phyloP scores from a whole-genome alignment of 2,329 filamentous ascomycete genomes.

The Lomentospora prolificans region DNA sequence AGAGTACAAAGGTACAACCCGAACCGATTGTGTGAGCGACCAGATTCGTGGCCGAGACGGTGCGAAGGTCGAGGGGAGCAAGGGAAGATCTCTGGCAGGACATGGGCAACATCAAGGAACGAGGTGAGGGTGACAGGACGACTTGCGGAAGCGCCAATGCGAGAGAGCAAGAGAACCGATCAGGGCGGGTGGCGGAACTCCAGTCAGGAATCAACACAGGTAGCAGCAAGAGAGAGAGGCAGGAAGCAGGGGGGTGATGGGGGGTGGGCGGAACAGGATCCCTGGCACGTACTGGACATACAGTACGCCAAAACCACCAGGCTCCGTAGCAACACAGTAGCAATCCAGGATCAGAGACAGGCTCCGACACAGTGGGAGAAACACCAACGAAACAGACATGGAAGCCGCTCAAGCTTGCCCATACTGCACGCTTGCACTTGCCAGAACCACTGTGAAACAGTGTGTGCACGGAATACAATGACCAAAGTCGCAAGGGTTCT shows the following conservation, averaged over 20 bases:
- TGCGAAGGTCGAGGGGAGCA: not conserved
- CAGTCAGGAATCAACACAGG: not conserved
- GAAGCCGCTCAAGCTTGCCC: not conserved
- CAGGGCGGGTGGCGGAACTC: not conserved
- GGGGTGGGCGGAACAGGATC: conserved; percentile 1
- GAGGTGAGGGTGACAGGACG: too few relatives aligned
- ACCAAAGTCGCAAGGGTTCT: not conserved
- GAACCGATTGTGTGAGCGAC: not conserved
- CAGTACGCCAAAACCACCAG: not conserved
- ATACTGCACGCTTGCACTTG: not conserved
- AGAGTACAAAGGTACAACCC: not conserved
- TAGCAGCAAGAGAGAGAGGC: not conserved
- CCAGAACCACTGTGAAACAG: not conserved
- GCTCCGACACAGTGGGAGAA: conserved; percentile 8
- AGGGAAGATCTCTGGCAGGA: not conserved
- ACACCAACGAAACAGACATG: conserved; percentile 8
- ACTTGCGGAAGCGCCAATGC: not conserved
- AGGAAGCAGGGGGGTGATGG: not conserved
- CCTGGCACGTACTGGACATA: not conserved
- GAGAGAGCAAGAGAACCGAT: not conserved
- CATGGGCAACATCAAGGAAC: too few relatives aligned
- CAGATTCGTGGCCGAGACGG: not conserved
- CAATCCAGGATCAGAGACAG: conserved; percentile 3
- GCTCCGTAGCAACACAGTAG: conserved; percentile 4
- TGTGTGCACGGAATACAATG: not conserved